phyloP scores from a whole-genome alignment of 495 filamentous ascomycete species.

The Tuber umbilicatum region DNA sequence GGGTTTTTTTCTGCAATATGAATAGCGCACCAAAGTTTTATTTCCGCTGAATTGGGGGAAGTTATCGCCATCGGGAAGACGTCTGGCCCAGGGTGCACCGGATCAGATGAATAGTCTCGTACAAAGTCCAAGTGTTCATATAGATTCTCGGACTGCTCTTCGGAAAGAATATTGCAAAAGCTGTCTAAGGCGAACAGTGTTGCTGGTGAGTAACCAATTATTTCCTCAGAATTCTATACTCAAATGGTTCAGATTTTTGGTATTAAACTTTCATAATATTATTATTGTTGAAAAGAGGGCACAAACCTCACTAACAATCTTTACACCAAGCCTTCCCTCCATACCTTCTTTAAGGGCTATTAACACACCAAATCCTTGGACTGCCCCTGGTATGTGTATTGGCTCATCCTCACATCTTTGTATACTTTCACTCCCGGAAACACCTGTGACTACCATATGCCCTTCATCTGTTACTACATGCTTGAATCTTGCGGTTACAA shows the following conservation, averaged over 20 bases:
- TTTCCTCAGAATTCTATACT: constrained; percentile 57
- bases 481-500: constrained; percentile 65
- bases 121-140: constrained; percentile 86
- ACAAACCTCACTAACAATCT: constrained; percentile 66
- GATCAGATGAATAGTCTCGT: constrained; percentile 50
- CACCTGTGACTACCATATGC: constrained; percentile 77
- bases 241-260: constrained; percentile 8
- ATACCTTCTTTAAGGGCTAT: constrained; percentile 67
- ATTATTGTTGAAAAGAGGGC: constrained; percentile 5
- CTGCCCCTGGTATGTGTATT: constrained; percentile 84
- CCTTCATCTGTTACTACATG: constrained; percentile 73
- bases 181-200: constrained; percentile 66
- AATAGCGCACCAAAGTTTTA: constrained; percentile 84
- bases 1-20: constrained; percentile 59
- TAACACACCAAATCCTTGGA: constrained; percentile 77
- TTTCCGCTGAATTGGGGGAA: constrained; percentile 45
- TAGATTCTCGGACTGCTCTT: constrained; percentile 75
- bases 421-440: constrained; percentile 54
- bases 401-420: constrained; percentile 89
- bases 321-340: constrained; percentile 57
- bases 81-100: constrained; percentile 58
- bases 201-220: constrained; percentile 73
- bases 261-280: constrained; percentile 7
- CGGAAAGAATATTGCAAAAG: constrained; percentile 72
- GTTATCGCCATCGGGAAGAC: constrained; percentile 73